These are phyloP conservation scores for Leucogyrophana mollusca DNA, from an alignment of 768 basidiomycete species.

Conservation along the genomic window DNA sequence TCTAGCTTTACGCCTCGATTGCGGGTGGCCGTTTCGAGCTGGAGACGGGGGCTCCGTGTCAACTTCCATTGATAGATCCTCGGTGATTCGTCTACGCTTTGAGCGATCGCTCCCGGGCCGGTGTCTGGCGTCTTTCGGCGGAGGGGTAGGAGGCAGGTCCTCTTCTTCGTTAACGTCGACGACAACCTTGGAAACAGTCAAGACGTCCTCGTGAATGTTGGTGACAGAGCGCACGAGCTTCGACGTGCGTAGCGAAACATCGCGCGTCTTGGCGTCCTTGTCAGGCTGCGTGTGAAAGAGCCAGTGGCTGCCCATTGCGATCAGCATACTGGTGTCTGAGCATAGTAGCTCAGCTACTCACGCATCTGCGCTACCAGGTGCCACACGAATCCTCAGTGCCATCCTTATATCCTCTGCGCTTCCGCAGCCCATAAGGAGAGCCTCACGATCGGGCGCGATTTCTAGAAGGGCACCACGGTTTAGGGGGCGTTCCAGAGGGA, in stretches of 20 bases:
- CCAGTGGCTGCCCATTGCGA: constrained; percentile 29
- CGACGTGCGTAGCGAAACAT: too few species aligned
- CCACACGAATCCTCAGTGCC: constrained; percentile 27
- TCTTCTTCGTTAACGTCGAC: neutral
- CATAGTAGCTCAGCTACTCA: neutral
- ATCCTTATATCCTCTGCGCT: constrained; percentile 30
- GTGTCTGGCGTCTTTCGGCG: neutral
- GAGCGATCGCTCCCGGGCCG: too few species aligned
- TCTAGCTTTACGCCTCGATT: neutral
- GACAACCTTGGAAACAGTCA: too few species aligned
- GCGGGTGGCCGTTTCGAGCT: too few species aligned
- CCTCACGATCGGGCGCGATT: constrained; percentile 37
- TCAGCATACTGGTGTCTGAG: neutral
- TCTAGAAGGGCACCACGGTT: constrained; percentile 25
- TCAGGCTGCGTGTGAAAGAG: constrained; percentile 24
- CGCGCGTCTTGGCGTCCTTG: constrained; percentile 19
- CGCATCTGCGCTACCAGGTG: constrained; percentile 18
- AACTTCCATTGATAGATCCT: too few species aligned
- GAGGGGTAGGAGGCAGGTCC: neutral
- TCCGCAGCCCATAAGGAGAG: constrained; percentile 21
- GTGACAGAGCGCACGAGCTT: too few species aligned
- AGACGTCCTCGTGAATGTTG: too few species aligned
- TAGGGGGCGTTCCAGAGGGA: constrained; percentile 27
- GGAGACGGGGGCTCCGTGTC: neutral
- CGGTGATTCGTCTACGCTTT: too few species aligned